Conservation (phyloP, 208 protist genomes). For the Trypanosoma congolense region DNA sequence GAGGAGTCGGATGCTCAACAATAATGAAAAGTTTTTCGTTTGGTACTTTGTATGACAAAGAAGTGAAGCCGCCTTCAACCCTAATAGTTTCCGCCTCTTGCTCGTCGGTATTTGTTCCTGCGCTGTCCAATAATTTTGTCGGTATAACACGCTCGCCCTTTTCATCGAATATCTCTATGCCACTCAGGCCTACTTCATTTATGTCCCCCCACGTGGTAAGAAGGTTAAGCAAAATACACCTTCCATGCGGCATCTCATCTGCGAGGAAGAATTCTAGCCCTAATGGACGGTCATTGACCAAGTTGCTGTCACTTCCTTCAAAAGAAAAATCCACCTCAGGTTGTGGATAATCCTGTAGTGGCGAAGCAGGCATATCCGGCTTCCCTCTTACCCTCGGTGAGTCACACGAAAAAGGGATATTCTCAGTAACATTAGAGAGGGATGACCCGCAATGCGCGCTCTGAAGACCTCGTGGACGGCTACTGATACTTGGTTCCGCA, state of each 20-base stretch:
- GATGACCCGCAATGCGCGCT: not conserved
- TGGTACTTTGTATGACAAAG: not conserved
- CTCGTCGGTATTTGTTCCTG: slow-evolving; percentile 6
- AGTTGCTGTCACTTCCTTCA: not conserved
- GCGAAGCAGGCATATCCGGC: not conserved
- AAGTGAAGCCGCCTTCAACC: slow-evolving; percentile 1
- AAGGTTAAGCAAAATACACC: slow-evolving; percentile 61
- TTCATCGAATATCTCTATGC: slow-evolving; percentile 87
- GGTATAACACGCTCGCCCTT: slow-evolving; percentile 44
- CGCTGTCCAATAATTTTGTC: slow-evolving; percentile 6
- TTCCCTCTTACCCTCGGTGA: slow-evolving; percentile 6
- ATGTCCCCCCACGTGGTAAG: slow-evolving; percentile 85
- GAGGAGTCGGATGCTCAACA: slow-evolving; percentile 5
- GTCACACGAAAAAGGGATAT: slow-evolving; percentile 18
- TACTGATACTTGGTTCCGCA: too few species aligned
- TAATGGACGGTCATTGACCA: slow-evolving; percentile 1
- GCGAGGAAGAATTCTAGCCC: slow-evolving; percentile 31
- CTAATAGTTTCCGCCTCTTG: not conserved
- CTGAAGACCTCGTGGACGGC: not conserved
- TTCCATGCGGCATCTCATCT: slow-evolving; percentile 39
- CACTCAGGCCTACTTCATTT: slow-evolving; percentile 86
- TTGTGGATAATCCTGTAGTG: not conserved
- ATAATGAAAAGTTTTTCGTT: slow-evolving; percentile 3
- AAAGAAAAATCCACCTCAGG: not conserved
- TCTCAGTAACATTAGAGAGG: not conserved